Evolutionary conservation across 1,284 basidiomycete species (phyloP), one percentile per base, ranked within the genome.

Genomic region (Mycena citricolor): DNA sequence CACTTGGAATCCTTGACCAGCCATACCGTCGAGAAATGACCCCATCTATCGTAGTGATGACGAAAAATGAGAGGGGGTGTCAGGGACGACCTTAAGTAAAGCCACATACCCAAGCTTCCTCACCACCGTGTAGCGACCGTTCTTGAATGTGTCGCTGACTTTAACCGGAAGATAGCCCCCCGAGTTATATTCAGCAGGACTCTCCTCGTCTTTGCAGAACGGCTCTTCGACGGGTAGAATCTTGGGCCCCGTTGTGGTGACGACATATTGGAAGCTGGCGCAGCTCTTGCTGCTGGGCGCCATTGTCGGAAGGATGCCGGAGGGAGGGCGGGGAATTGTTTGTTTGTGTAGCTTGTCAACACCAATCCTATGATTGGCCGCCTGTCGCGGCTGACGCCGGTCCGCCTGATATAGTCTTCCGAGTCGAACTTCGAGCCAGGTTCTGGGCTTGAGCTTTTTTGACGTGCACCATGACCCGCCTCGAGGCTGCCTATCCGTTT

Each of bases 1-100:
- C 55, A 89, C 85, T 77, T 66, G 28, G 68, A 68, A 59, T 90
- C 87, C 59, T 82, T 81, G 21, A 86, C 85, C 21, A 90, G 80
- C 86, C 86, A 90, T 39, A 90, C 87, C 31, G 87, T 87, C 2
- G 86, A 88, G 64, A 94, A 94, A 68, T 94, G 90, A 37, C 91
- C 91, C 91, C 91, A 94, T 47, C 85, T 88, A 54, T 28, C 22
- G 44, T 37, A 39, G 50, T 51, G 47, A 62, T 67, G 44, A 58
- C 54, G 57, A 55, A 57, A 46, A 49, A 57, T 57, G 42, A 52
- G 44, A 39, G 51, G 25, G 31, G 49, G 40, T 42, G 38, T 37
- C 40, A 39, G 21, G 42, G 47, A 32, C 25, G 41, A 31, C 43
- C 28, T 34, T 38, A 13, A 46, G 41, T 29, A 39, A 49, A 49